Percentiles rank a stretch among this genome's conserved stretches.
Conservation (phyloP, 2,329 filamentous ascomycete species). For the Pseudogymnoascus sp. region DNA sequence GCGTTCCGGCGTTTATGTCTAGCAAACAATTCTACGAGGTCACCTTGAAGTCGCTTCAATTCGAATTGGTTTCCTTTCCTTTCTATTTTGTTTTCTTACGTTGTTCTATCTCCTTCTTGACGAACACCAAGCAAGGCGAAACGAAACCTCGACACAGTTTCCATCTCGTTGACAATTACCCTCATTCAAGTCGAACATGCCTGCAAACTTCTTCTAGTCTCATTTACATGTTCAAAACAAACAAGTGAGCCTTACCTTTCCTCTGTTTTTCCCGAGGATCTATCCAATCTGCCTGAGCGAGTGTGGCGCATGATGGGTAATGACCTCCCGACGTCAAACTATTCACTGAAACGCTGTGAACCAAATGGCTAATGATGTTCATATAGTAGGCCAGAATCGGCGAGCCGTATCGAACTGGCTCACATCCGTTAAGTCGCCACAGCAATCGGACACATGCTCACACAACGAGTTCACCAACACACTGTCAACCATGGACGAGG, state of each 20-base stretch:
- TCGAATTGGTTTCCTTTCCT: background rate
- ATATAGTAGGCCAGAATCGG: background rate
- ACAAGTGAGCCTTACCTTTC: background rate
- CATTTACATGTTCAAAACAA: background rate
- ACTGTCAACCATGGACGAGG: slow-evolving; percentile 25
- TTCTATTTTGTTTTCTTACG: background rate
- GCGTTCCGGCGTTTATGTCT: background rate
- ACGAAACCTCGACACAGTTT: background rate
- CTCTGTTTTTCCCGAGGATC: background rate
- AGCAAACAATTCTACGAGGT: background rate
- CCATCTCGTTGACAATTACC: background rate
- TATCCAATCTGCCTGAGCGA: background rate
- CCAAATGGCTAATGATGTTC: background rate
- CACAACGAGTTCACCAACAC: background rate
- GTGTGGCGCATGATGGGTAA: slow-evolving; percentile 1
- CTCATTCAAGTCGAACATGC: background rate
- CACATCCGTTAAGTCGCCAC: background rate
- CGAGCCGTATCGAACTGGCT: slow-evolving; percentile 6
- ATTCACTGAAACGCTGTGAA: background rate
- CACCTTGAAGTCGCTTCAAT: background rate
- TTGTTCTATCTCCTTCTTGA: background rate
- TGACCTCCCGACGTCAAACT: background rate
- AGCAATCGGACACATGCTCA: slow-evolving; percentile 1
- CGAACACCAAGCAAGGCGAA: background rate
- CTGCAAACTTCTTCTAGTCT: background rate